These are phyloP conservation scores for Phaeomoniella chlamydospora DNA, from an alignment of 2,329 filamentous ascomycete species.

Conservation along the genomic window DNA sequence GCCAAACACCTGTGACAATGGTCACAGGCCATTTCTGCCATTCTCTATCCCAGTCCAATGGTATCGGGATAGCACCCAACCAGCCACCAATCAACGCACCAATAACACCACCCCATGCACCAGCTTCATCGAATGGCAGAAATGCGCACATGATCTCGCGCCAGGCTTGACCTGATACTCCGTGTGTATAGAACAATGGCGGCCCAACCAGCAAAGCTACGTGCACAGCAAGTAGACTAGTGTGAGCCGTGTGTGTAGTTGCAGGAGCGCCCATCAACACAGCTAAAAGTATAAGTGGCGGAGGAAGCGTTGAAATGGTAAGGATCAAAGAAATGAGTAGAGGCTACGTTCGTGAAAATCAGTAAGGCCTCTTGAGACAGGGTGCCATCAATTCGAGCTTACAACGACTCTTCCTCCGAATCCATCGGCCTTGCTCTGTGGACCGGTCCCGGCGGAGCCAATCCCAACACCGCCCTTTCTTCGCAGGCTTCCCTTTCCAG, in stretches of 20 bases:
- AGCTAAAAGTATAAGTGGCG: conserved; percentile 42
- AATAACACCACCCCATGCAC: conserved; percentile 65
- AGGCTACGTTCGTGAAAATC: conserved; percentile 5
- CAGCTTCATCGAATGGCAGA: conserved; percentile 57
- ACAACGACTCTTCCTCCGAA: conserved; percentile 12
- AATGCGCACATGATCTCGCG: conserved; percentile 51
- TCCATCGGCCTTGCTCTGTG: conserved; percentile 3
- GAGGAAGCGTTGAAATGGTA: conserved; percentile 33
- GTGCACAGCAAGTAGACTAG: conserved; percentile 66
- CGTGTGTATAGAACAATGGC: conserved; percentile 74
- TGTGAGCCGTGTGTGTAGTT: conserved; percentile 65
- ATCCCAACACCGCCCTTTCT: conserved; percentile 4
- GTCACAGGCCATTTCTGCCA: conserved; percentile 99
- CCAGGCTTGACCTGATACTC: conserved; percentile 61
- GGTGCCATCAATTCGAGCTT: conserved; percentile 4
- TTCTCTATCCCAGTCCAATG: conserved; percentile 94
- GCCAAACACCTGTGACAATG: conserved; percentile 68
- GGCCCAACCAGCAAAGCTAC: conserved; percentile 65
- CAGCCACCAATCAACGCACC: conserved; percentile 72
- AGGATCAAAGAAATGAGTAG: conserved; percentile 45
- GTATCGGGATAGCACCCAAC: conserved; percentile 89
- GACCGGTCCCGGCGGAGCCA: conserved; percentile 3
- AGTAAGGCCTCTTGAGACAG: background rate
- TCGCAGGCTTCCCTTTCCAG: conserved; percentile 3
- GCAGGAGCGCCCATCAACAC: conserved; percentile 74